Base-by-base conservation (phyloP, 2,329 filamentous ascomycete species). In the Pleoardoris graminearum region DNA sequence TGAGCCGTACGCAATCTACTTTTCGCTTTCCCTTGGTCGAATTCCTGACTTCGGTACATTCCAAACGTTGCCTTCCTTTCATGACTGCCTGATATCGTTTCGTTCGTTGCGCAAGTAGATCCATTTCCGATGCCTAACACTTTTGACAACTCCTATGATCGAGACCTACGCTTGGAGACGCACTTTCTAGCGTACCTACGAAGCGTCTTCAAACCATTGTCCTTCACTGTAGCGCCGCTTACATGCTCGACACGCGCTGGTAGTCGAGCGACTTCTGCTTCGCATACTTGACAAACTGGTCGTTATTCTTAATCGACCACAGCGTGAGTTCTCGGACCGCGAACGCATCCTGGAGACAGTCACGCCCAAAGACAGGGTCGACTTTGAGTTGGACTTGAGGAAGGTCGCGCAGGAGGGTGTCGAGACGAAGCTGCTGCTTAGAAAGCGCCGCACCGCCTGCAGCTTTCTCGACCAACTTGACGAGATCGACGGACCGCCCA, bases 311-410 rank as follows among this genome's bases (percentile, higher is more conserved):
- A n/a, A 79, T 58, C 50, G 73, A 77, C 70, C 73, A 80, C 2
- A 83, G 62, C 4, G 76, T 70, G 41, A 83, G 59, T 59, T 82
- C 79, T 7, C 80, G 73, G 0, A 76, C 70, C 0, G 80, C 80
- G 29, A 79, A 71, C 0, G 79, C 76, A 65, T 82, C 78, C 59
- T 82, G 78, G 4, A 82, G 57, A 41, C 75, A 75, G 61, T 79
- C 75, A 44, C 82, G 80, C 1, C 79, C 77, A 1, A 58, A 61
- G 4, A 38, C 32, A 1, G 55, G 47, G 50, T 67, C 56, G 2
- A 36, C 54, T 19, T 49, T 51, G 17, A 71, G 51, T 1, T 32
- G 23, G 17, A 58, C 39, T 2, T 39, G 41, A 1, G 55, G 47
- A 19, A 65, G 60, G 12, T 65, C 57, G 7, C 65, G 62, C 36